Evolutionary conservation across 768 basidiomycete species (phyloP).

Genomic region (Tylopilus rubrobrunneus): DNA sequence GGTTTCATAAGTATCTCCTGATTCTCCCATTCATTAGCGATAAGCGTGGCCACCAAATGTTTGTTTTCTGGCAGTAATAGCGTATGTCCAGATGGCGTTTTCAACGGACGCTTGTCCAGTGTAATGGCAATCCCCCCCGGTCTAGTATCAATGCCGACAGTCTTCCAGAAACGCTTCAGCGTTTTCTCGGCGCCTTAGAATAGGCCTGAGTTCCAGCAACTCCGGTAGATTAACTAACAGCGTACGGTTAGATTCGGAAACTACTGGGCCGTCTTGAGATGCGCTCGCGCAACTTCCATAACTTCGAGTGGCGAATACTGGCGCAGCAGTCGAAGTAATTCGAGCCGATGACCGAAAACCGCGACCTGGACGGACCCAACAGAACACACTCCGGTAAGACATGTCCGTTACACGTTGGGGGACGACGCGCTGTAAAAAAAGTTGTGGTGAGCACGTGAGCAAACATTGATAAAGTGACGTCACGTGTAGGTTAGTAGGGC

Average conservation of each 20-base stretch:
- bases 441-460: slow-evolving; percentile 22
- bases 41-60: slow-evolving; percentile 70
- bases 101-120: slow-evolving; percentile 79
- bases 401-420: background rate
- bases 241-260: slow-evolving; percentile 66
- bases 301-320: background rate
- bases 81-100: slow-evolving; percentile 81
- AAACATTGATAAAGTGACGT: slow-evolving; percentile 11
- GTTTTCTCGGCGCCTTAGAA: slow-evolving; percentile 78
- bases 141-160: slow-evolving; percentile 69
- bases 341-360: background rate
- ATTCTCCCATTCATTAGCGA: slow-evolving; percentile 97
- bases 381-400: slow-evolving; percentile 8
- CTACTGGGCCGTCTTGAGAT: slow-evolving; percentile 39
- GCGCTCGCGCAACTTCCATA: slow-evolving; percentile 17
- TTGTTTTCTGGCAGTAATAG: slow-evolving; percentile 70
- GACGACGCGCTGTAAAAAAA: slow-evolving; percentile 2
- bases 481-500: too few species aligned
- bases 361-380: slow-evolving; percentile 3
- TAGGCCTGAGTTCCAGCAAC: slow-evolving; percentile 1
- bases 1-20: slow-evolving; percentile 83
- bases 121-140: slow-evolving; percentile 56
- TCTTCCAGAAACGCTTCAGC: slow-evolving; percentile 91
- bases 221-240: slow-evolving; percentile 1
- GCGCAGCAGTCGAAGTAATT: background rate